Evolutionary conservation across 495 filamentous ascomycete species (phyloP).

Genomic region (Diplogelasinospora grovesii): DNA sequence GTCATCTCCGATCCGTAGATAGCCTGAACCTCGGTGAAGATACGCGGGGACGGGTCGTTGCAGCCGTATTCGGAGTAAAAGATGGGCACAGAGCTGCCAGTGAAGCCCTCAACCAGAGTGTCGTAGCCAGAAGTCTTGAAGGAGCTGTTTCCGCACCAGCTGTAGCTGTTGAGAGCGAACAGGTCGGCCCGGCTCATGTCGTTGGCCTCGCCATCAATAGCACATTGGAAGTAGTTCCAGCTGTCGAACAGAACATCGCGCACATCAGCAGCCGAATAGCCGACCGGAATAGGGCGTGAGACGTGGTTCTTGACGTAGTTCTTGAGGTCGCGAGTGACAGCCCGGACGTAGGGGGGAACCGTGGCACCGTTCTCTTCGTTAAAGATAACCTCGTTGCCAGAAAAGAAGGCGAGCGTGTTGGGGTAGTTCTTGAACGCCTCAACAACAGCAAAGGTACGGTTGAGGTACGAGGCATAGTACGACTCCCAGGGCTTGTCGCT

Average conservation of each 20-base stretch:
- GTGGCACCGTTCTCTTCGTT: conserved; percentile 45
- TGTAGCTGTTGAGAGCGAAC: conserved; percentile 93
- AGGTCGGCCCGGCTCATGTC: conserved; percentile 69
- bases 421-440: conserved; percentile 93
- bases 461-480: conserved; percentile 71
- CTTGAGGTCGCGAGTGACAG: conserved; percentile 77
- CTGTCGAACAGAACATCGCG: conserved; percentile 70
- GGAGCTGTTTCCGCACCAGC: conserved; percentile 79
- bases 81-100: conserved; percentile 67
- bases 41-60: conserved; percentile 70
- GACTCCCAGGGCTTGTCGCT: conserved; percentile 59
- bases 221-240: conserved; percentile 78
- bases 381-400: conserved; percentile 91
- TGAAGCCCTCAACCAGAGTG: conserved; percentile 62
- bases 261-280: conserved; percentile 82
- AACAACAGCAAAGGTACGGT: conserved; percentile 80
- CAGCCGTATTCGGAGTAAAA: conserved; percentile 98
- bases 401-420: conserved; percentile 87
- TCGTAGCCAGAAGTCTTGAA: conserved; percentile 68
- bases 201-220: conserved; percentile 54
- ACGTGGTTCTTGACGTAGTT: conserved; percentile 56
- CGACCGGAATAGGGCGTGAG: conserved; percentile 37
- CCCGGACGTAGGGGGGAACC: conserved; percentile 68
- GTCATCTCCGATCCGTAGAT: conserved; percentile 81
- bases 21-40: conserved; percentile 74